These are phyloP conservation scores for Ustilago crameri DNA, from an alignment of 1,284 basidiomycete genomes.

Conservation along the genomic window DNA sequence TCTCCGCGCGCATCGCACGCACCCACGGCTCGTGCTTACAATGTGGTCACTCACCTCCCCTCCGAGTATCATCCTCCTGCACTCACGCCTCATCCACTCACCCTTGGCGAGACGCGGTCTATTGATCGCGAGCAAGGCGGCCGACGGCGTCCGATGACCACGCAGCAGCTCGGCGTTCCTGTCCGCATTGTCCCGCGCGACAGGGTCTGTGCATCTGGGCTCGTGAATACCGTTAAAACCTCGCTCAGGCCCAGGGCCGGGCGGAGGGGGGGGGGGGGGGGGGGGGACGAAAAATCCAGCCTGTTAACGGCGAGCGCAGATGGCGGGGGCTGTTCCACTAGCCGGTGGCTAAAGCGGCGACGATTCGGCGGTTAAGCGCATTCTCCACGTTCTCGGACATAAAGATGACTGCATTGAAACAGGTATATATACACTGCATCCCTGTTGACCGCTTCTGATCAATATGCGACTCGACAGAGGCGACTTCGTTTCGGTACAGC, in stretches of 20 bases:
- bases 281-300: too few relatives aligned
- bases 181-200: conserved; percentile 9
- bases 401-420: too few relatives aligned
- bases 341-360: conserved; percentile 22
- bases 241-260: conserved; percentile 23
- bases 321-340: conserved; percentile 22
- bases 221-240: conserved; percentile 24
- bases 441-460: not conserved
- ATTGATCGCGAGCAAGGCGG: conserved; percentile 16
- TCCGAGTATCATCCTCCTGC: conserved; percentile 18
- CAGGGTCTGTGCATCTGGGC: conserved; percentile 10
- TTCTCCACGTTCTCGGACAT: conserved; percentile 13
- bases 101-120: conserved; percentile 12
- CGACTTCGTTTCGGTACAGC: conserved; percentile 13
- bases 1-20: conserved; percentile 21
- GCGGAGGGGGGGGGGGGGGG: conserved; percentile 12
- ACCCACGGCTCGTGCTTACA: conserved; percentile 13
- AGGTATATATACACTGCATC: too few relatives aligned
- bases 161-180: conserved; percentile 25
- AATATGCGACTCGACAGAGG: conserved; percentile 14
- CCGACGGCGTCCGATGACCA: conserved; percentile 22
- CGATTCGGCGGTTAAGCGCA: conserved; percentile 22
- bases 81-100: conserved; percentile 6
- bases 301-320: conserved; percentile 12
- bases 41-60: conserved; percentile 30